Conservation (phyloP, 2,329 filamentous ascomycete genomes). For the Neurospora crassa region DNA sequence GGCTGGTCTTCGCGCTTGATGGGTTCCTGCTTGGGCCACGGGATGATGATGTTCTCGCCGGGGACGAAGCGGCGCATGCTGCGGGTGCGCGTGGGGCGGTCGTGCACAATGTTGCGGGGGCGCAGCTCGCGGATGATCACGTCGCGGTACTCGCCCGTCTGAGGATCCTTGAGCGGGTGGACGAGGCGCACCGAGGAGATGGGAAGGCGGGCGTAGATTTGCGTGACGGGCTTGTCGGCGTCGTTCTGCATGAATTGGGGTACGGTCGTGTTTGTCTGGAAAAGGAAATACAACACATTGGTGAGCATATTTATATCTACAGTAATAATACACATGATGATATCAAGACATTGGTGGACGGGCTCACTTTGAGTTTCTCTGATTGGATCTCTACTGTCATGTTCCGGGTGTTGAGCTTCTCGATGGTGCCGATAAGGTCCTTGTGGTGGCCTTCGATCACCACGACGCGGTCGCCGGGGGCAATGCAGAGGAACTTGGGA, state of each 20-base stretch:
- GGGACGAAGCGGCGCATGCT: conserved; percentile 53
- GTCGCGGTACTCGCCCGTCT: conserved; percentile 58
- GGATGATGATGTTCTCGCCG: conserved; percentile 62
- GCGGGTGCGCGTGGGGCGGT: conserved; percentile 38
- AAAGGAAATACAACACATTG: not conserved
- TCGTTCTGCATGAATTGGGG: conserved; percentile 28
- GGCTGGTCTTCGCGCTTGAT: conserved; percentile 44
- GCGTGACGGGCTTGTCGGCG: conserved; percentile 30
- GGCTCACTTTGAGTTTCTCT: conserved; percentile 53
- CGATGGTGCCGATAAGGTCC: conserved; percentile 73
- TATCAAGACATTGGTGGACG: not conserved
- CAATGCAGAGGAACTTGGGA: conserved; percentile 49
- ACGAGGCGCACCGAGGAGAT: conserved; percentile 73
- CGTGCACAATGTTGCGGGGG: conserved; percentile 37
- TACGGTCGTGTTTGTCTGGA: conserved; percentile 29
- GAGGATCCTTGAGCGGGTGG: conserved; percentile 58
- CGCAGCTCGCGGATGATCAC: conserved; percentile 67
- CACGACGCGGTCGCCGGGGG: conserved; percentile 68
- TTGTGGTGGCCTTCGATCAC: conserved; percentile 68
- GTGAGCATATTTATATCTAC: not conserved
- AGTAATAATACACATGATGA: not conserved
- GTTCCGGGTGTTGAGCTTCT: conserved; percentile 39
- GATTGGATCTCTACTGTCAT: conserved; percentile 50
- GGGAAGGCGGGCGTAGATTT: conserved; percentile 48
- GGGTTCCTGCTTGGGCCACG: conserved; percentile 56